These are phyloP conservation scores for Termitomyces sp. DNA, from an alignment of 768 basidiomycete genomes.

Conservation along the genomic window DNA sequence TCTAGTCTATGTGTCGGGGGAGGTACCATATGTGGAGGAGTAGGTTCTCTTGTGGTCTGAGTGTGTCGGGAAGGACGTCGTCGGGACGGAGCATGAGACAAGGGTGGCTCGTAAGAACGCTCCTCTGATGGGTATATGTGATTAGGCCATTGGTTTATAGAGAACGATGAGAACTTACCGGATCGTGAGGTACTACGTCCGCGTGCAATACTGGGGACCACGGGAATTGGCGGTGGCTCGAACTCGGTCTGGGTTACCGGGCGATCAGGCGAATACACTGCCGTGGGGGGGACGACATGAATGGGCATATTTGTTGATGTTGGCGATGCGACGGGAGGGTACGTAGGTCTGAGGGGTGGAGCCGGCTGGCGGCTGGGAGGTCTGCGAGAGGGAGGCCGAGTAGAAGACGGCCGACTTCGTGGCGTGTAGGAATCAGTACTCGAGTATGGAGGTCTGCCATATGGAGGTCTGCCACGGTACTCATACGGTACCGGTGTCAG, in stretches of 20 bases:
- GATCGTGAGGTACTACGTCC: constrained; percentile 2
- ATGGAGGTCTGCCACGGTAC: neutral
- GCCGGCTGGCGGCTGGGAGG: neutral
- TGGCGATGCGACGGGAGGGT: neutral
- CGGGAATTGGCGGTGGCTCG: constrained; percentile 8
- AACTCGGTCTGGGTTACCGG: neutral
- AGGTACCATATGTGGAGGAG: constrained; percentile 3
- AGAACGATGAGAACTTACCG: constrained; percentile 11
- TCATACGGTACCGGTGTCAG: neutral
- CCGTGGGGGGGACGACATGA: constrained; percentile 18
- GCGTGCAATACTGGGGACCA: constrained; percentile 5
- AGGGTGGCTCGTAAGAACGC: constrained; percentile 2
- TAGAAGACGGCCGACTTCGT: neutral
- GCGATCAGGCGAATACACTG: constrained; percentile 9
- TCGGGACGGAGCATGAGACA: neutral
- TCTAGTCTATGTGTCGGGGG: neutral
- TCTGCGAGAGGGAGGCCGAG: neutral
- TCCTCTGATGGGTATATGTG: constrained; percentile 5
- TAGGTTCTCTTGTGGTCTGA: neutral
- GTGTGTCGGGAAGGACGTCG: neutral
- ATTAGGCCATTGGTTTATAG: neutral
- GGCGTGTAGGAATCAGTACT: constrained; percentile 5
- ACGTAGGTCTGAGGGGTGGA: neutral
- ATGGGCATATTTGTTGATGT: constrained; percentile 11
- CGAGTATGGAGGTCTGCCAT: constrained; percentile 6